Percentiles rank a stretch among this genome's conserved stretches.
Evolutionary conservation across 2,329 filamentous ascomycete species (phyloP).

Genomic region (Cytospora leucostoma): DNA sequence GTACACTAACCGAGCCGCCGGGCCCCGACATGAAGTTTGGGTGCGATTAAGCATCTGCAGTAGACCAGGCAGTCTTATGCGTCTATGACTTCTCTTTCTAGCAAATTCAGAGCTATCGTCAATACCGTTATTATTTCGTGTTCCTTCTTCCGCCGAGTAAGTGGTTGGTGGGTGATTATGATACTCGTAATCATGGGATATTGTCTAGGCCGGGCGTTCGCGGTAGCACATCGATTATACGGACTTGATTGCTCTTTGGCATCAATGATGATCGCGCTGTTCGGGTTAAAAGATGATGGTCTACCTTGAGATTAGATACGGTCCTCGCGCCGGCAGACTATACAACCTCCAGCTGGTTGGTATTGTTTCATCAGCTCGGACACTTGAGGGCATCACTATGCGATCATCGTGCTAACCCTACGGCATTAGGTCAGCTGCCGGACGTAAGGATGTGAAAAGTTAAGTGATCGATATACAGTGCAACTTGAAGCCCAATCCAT

Average conservation of each 20-base stretch:
- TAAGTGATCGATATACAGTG: neutral
- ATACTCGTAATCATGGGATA: neutral
- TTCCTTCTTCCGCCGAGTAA: neutral
- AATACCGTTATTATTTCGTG: neutral
- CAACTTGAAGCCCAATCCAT: slow-evolving; percentile 2
- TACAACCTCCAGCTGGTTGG: too few relatives aligned
- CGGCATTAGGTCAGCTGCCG: neutral
- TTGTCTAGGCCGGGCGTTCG: neutral
- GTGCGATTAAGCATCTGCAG: neutral
- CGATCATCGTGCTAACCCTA: neutral
- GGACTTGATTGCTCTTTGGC: neutral
- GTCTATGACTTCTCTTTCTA: neutral
- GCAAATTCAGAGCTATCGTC: neutral
- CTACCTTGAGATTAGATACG: too few relatives aligned
- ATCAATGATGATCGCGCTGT: neutral
- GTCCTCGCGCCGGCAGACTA: too few relatives aligned
- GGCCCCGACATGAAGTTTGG: neutral
- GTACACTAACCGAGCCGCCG: neutral
- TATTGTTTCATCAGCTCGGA: neutral
- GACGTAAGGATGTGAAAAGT: neutral
- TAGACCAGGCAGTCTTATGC: neutral
- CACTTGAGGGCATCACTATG: neutral
- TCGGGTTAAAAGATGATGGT: neutral
- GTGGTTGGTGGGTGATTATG: neutral
- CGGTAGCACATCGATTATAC: neutral